Conservation (phyloP, 768 basidiomycete genomes). For the Mycena sanguinolenta region DNA sequence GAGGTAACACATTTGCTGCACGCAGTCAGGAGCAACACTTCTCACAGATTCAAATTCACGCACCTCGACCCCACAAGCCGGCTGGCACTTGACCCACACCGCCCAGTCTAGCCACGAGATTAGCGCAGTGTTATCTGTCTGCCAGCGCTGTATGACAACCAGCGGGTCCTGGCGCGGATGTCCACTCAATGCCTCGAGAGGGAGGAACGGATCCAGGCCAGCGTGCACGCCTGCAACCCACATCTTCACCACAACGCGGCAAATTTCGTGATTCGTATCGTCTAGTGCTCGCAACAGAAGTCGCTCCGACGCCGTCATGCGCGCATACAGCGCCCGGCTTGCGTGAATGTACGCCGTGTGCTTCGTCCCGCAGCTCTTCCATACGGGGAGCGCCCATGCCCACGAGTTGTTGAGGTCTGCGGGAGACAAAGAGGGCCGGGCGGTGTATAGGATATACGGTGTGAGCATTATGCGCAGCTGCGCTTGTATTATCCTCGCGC, state of each 20-base stretch:
- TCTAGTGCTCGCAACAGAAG: slow-evolving; percentile 42
- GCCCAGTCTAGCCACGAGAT: slow-evolving; percentile 34
- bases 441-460: not conserved
- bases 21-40: not conserved
- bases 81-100: slow-evolving; percentile 35
- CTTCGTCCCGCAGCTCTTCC: slow-evolving; percentile 44
- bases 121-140: not conserved
- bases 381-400: slow-evolving; percentile 49
- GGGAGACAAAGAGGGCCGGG: not conserved
- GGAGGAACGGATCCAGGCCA: slow-evolving; percentile 15
- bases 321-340: not conserved
- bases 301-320: slow-evolving; percentile 45
- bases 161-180: too few species aligned
- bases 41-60: not conserved
- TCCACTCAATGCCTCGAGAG: not conserved
- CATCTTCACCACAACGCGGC: slow-evolving; percentile 26
- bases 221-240: slow-evolving; percentile 27
- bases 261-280: slow-evolving; percentile 29
- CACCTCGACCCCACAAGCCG: slow-evolving; percentile 26
- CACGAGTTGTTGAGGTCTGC: too few species aligned
- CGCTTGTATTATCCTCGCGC: not conserved
- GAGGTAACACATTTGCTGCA: slow-evolving; percentile 28
- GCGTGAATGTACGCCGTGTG: slow-evolving; percentile 20
- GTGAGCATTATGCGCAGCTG: slow-evolving; percentile 1
- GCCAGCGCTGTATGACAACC: not conserved